Base-by-base conservation (phyloP, 2,329 filamentous ascomycete species). In the Zasmidium citrigriseum region DNA sequence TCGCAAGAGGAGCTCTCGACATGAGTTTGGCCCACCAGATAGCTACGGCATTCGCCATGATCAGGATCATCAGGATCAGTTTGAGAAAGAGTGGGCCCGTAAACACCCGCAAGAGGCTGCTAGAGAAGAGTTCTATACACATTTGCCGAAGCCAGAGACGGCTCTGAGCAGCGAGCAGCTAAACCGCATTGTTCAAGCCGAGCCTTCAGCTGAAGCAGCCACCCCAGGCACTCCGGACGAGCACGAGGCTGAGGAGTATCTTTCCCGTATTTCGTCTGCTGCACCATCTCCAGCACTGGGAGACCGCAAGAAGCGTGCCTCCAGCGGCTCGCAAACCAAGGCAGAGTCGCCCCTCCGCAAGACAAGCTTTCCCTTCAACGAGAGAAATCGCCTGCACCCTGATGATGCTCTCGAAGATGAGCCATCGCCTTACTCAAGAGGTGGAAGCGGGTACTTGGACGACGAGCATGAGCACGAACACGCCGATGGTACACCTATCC, bases 1-100 rank as follows among this genome's bases (percentile, higher is more conserved):
- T 54, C 87, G 91, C 62, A 91, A 85, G 76, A 86, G 84, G 60
- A 96, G 91, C 73, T 85, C 84, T 49, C 84, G 87, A 55, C 89
- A 87, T 60, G 78, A 88, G 34, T 88, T 88, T 67, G 83, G 85
- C 23, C 93, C 93, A 0, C 90, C 92, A 2, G 93, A 91, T 58
- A 96, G 92, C 78, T 98, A 98, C 70, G 93, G 93, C 61, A 84
- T 96, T 55, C 93, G 93, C 46, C 93, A 97, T 70, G 92, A 91
- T 54, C 81, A 90, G 23, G 82, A 84, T 18, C 82, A 88, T 2
- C 85, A 86, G 57, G 90, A 96, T 76, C 91, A 89, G 71, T 90
- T 98, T 44, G 91, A 96, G 69, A 90, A 90, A 77, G 89, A 90
- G 23, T 97, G 96, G 83, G 96, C 95, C 71, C 86, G 91, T 68